Evolutionary conservation across 108 stramenopile species (phyloP).

Genomic region (Discostella pseudostelligera): DNA sequence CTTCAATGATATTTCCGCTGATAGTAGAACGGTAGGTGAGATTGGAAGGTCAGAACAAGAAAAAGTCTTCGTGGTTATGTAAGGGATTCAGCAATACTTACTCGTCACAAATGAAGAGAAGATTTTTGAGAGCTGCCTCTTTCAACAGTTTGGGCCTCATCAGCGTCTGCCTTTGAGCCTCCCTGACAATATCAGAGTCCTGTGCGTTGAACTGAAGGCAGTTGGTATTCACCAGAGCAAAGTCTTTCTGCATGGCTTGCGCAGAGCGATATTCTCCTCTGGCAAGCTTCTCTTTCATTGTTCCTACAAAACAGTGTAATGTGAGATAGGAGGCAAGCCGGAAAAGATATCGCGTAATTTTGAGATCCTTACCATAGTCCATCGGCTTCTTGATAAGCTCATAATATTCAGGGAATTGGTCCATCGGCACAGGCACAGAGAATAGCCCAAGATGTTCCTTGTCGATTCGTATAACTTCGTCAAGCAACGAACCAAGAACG

Average conservation of each 20-base stretch:
- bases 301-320: conserved; percentile 29
- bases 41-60: not conserved
- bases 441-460: conserved; percentile 69
- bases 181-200: conserved; percentile 83
- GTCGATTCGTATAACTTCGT: conserved; percentile 76
- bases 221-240: conserved; percentile 77
- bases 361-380: not conserved
- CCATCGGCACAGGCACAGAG: conserved; percentile 74
- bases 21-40: not conserved
- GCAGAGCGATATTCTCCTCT: conserved; percentile 85
- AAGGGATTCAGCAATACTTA: conserved; percentile 4
- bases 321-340: not conserved
- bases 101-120: conserved; percentile 80
- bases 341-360: not conserved
- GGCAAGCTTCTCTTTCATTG: conserved; percentile 80
- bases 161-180: conserved; percentile 70
- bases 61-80: not conserved
- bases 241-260: conserved; percentile 88
- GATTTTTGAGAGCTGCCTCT: conserved; percentile 72
- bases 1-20: conserved; percentile 66
- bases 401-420: conserved; percentile 89
- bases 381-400: conserved; percentile 70
- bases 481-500: conserved; percentile 68
- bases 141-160: conserved; percentile 66
- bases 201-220: conserved; percentile 79